Percentiles rank a stretch among this genome's conserved stretches.
phyloP scores from a whole-genome alignment of 2,329 filamentous ascomycete species.

The Nakataea oryzae region DNA sequence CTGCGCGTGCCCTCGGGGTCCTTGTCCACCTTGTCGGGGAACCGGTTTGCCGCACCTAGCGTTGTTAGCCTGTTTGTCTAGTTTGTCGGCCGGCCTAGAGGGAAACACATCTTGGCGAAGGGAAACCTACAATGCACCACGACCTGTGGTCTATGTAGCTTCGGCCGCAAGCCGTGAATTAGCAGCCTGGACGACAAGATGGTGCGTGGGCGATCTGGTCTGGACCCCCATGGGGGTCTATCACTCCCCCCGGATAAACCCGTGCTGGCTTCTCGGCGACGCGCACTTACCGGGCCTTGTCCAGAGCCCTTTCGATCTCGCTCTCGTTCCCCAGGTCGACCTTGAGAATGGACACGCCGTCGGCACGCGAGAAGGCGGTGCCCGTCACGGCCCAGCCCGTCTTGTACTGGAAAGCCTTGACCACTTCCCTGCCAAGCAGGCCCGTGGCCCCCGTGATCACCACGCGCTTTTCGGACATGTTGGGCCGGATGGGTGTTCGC shows the following conservation, averaged over 20 bases:
- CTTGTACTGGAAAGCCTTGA: conserved; percentile 55
- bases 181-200: neutral
- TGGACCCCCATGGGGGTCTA: neutral
- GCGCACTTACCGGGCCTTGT: conserved; percentile 37
- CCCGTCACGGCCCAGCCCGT: conserved; percentile 61
- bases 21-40: conserved; percentile 73
- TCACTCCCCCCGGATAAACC: neutral
- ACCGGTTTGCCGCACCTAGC: conserved; percentile 74
- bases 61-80: neutral
- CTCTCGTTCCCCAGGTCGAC: conserved; percentile 37
- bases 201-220: neutral
- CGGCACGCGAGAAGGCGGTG: conserved; percentile 63
- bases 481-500: neutral
- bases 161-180: neutral
- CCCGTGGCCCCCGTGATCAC: conserved; percentile 80
- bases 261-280: too few relatives aligned
- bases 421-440: conserved; percentile 70
- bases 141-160: conserved; percentile 57
- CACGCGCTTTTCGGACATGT: conserved; percentile 33
- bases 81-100: neutral
- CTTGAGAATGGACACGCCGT: conserved; percentile 56
- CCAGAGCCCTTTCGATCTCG: conserved; percentile 39
- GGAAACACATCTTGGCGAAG: neutral
- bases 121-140: conserved; percentile 64
- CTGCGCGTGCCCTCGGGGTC: conserved; percentile 65